Evolutionary conservation across 2,329 filamentous ascomycete genomes (phyloP).

Genomic region (Nakataea oryzae): DNA sequence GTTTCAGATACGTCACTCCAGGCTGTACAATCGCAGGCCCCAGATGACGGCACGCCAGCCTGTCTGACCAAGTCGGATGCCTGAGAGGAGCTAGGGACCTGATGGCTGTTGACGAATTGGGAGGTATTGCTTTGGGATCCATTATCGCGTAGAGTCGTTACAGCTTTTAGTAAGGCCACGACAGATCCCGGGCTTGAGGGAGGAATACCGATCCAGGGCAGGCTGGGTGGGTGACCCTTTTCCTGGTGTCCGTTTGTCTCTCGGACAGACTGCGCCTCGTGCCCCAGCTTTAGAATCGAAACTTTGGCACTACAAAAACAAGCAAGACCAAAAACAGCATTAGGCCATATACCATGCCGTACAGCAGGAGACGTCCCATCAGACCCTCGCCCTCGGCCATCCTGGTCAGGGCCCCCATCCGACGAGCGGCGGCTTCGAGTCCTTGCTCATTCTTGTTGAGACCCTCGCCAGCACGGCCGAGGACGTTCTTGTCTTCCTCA

Average conservation of each 20-base stretch:
- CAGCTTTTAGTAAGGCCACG: too few species aligned
- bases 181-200: too few species aligned
- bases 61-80: too few species aligned
- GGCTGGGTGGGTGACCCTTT: too few species aligned
- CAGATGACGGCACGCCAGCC: too few species aligned
- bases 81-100: too few species aligned
- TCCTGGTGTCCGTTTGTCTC: too few species aligned
- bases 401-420: slow-evolving; percentile 65
- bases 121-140: too few species aligned
- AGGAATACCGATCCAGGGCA: too few species aligned
- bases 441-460: slow-evolving; percentile 67
- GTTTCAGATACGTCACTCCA: slow-evolving; percentile 36
- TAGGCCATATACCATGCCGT: slow-evolving; percentile 71
- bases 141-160: too few species aligned
- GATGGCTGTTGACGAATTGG: too few species aligned
- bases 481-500: slow-evolving; percentile 59
- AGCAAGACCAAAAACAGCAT: slow-evolving; percentile 70
- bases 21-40: slow-evolving; percentile 26
- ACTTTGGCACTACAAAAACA: slow-evolving; percentile 79
- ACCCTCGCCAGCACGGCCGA: slow-evolving; percentile 61
- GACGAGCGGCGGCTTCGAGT: slow-evolving; percentile 64
- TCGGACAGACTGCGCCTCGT: neutral
- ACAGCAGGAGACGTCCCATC: slow-evolving; percentile 76
- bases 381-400: slow-evolving; percentile 86
- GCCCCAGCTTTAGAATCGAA: slow-evolving; percentile 55